A percentile compares a stretch with the other conserved stretches of the same genome.
phyloP scores from a whole-genome alignment of 257 asterid genomes.

The Solanum dulcamara region DNA sequence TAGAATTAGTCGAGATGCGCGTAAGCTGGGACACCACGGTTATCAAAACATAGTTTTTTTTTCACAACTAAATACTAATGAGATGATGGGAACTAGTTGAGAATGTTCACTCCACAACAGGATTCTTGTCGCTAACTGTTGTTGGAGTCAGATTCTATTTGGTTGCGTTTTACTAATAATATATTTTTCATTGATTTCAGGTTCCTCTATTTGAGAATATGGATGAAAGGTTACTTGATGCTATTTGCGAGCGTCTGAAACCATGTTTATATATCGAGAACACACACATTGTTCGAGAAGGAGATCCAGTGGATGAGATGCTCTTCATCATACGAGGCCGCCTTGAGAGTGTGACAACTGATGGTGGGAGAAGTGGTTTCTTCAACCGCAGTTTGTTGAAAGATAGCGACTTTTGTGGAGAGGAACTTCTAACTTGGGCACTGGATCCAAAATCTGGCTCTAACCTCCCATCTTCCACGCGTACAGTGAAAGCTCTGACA shows the following conservation, averaged over 20 bases:
- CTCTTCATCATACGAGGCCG: slow-evolving; percentile 95
- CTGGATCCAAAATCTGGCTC: slow-evolving; percentile 85
- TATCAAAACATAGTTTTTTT: not conserved
- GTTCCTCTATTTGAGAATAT: slow-evolving; percentile 92
- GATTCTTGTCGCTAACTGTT: not conserved
- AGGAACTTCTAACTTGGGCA: slow-evolving; percentile 98
- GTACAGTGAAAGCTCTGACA: slow-evolving; percentile 72
- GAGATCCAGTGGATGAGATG: slow-evolving; percentile 98
- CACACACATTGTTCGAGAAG: slow-evolving; percentile 91
- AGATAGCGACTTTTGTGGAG: slow-evolving; percentile 95
- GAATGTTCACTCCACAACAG: not conserved
- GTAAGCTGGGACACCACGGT: not conserved
- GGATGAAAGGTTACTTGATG: slow-evolving; percentile 96
- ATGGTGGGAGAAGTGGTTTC: slow-evolving; percentile 98
- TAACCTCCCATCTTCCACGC: slow-evolving; percentile 86
- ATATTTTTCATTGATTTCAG: slow-evolving; percentile 23
- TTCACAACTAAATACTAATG: not conserved
- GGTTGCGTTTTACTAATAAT: not conserved
- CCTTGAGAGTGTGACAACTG: slow-evolving; percentile 92
- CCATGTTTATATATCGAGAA: slow-evolving; percentile 79
- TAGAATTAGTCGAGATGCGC: not conserved
- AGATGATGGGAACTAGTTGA: not conserved
- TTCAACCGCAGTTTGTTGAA: slow-evolving; percentile 79
- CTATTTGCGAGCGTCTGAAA: slow-evolving; percentile 88
- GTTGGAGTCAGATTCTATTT: not conserved